A percentile compares a stretch with the other conserved stretches of the same genome.
Conservation (phyloP, 2,329 filamentous ascomycete genomes). For the Pseudocercospora vitis region DNA sequence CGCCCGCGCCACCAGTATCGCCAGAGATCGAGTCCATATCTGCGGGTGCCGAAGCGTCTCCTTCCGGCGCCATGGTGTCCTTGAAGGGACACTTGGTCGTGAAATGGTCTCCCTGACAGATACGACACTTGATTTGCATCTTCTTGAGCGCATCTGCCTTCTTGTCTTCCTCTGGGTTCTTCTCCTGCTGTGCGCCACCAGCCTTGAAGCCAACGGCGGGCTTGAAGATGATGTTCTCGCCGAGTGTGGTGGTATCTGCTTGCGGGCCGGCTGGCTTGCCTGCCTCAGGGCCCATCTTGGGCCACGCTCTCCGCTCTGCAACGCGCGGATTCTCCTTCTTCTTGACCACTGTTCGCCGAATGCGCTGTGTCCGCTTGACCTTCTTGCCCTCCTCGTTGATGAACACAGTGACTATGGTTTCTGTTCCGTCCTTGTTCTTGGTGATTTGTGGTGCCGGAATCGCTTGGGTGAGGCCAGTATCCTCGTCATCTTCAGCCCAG, state of each 20-base stretch:
- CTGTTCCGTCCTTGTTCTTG: conserved; percentile 97
- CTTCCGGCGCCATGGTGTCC: conserved; percentile 92
- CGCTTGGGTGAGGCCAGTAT: conserved; percentile 67
- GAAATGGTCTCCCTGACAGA: conserved; percentile 98
- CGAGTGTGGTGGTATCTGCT: conserved; percentile 85
- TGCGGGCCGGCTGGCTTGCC: conserved; percentile 82
- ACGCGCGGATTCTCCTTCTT: conserved; percentile 97
- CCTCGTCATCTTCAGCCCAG: conserved; percentile 87
- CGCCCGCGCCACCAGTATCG: conserved; percentile 54
- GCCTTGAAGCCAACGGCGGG: conserved; percentile 93
- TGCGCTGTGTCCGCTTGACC: conserved; percentile 94
- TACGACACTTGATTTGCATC: conserved; percentile 99
- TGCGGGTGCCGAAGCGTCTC: conserved; percentile 47
- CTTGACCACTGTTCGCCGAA: conserved; percentile 86
- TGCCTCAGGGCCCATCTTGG: conserved; percentile 88
- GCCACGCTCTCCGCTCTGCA: conserved; percentile 88
- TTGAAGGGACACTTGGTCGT: conserved; percentile 99
- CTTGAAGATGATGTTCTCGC: conserved; percentile 97
- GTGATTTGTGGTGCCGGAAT: conserved; percentile 86
- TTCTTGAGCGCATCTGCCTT: conserved; percentile 77
- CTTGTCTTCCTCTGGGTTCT: conserved; percentile 66
- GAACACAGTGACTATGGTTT: conserved; percentile 87
- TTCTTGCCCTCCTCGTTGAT: conserved; percentile 93
- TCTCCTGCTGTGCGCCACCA: conserved; percentile 72
- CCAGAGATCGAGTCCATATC: conserved; percentile 51